Conservation (phyloP, 2,329 filamentous ascomycete genomes). For the Arthroderma sp. region DNA sequence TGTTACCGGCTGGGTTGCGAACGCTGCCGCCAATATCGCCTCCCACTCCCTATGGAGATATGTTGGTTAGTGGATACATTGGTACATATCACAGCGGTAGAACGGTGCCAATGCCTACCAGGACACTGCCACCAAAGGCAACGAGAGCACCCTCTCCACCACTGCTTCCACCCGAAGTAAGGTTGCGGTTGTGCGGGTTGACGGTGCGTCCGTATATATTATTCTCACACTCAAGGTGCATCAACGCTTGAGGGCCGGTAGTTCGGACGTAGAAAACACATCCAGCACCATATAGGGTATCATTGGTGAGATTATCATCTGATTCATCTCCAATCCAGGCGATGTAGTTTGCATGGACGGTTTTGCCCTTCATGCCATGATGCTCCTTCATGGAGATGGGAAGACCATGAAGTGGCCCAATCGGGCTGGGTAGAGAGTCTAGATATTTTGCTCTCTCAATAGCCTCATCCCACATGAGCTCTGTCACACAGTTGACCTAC, state of each 20-base stretch:
- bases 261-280: slow-evolving; percentile 57
- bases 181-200: slow-evolving; percentile 48
- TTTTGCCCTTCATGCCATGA: slow-evolving; percentile 37
- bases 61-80: background rate
- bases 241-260: slow-evolving; percentile 49
- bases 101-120: slow-evolving; percentile 24
- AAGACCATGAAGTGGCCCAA: slow-evolving; percentile 50
- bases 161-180: slow-evolving; percentile 50
- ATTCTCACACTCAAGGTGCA: slow-evolving; percentile 45
- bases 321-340: slow-evolving; percentile 7
- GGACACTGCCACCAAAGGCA: slow-evolving; percentile 43
- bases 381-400: slow-evolving; percentile 42
- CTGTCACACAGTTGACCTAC: slow-evolving; percentile 44
- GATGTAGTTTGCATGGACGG: slow-evolving; percentile 38
- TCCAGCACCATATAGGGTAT: slow-evolving; percentile 45
- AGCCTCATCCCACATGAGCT: slow-evolving; percentile 40
- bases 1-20: slow-evolving; percentile 36
- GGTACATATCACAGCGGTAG: no score
- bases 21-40: slow-evolving; percentile 46
- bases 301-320: slow-evolving; percentile 38
- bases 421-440: slow-evolving; percentile 30
- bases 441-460: slow-evolving; percentile 34
- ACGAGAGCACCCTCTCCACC: slow-evolving; percentile 52
- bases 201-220: slow-evolving; percentile 49
- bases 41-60: slow-evolving; percentile 37